Evolutionary conservation across 371 early-diverging fungal species (phyloP).

Genomic region (Antonospora locustae): DNA sequence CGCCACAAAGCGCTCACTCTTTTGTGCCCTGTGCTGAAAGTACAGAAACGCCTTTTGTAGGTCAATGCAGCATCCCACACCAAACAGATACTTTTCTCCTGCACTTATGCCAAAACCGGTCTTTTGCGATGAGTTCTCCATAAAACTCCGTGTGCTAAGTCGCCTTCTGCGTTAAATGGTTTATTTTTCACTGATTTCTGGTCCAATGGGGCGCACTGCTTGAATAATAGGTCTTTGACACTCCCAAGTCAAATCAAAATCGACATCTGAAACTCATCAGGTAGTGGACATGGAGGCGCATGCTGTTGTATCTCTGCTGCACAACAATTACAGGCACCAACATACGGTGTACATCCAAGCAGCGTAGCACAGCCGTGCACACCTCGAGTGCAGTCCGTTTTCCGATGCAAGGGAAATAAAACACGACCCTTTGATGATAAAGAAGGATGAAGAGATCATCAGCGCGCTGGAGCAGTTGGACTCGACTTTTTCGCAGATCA

Average conservation of each 20-base stretch:
- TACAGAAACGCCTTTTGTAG: not conserved
- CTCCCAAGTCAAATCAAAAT: slow-evolving; percentile 4
- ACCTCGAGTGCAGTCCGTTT: not conserved
- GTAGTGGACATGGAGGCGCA: not conserved
- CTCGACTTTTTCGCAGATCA: slow-evolving; percentile 36
- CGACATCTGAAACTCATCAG: not conserved
- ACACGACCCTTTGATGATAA: slow-evolving; percentile 20
- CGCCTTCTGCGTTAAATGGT: too few species aligned
- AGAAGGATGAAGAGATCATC: slow-evolving; percentile 43
- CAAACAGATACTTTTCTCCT: slow-evolving; percentile 15
- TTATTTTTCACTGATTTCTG: too few species aligned
- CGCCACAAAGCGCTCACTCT: slow-evolving; percentile 47
- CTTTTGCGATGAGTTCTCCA: not conserved
- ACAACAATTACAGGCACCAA: not conserved
- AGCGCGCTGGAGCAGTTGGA: slow-evolving; percentile 40
- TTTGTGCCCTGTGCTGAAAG: not conserved
- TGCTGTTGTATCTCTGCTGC: slow-evolving; percentile 1
- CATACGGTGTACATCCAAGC: not conserved
- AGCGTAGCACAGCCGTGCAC: not conserved
- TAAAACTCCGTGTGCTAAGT: too few species aligned
- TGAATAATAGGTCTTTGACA: too few species aligned
- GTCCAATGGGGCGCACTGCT: too few species aligned
- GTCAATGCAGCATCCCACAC: not conserved
- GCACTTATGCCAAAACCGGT: slow-evolving; percentile 18
- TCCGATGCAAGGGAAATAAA: not conserved